Evolutionary conservation across 352 stramenopile species (phyloP).

Genomic region (Phytophthora macrochlamydospora): DNA sequence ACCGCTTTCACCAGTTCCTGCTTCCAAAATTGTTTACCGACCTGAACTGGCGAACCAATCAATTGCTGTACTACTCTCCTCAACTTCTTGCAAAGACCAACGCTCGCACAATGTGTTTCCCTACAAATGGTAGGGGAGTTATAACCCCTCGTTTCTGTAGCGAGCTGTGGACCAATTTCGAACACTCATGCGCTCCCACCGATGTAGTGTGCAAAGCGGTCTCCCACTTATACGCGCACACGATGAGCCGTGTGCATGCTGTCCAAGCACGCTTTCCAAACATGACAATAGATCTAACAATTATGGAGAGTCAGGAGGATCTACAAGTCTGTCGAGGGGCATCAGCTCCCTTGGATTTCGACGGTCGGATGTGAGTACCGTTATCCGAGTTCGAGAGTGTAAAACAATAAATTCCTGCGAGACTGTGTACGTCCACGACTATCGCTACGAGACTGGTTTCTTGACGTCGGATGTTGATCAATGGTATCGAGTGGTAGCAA

Average conservation of each 20-base stretch:
- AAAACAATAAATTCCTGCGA: slow-evolving; percentile 18
- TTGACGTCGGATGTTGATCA: slow-evolving; percentile 27
- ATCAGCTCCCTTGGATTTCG: slow-evolving; percentile 13
- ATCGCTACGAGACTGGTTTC: slow-evolving; percentile 38
- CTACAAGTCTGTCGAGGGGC: slow-evolving; percentile 17
- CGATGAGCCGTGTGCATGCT: slow-evolving; percentile 6
- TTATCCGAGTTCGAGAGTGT: slow-evolving; percentile 30
- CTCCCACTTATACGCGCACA: slow-evolving; percentile 18
- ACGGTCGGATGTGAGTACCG: slow-evolving; percentile 23
- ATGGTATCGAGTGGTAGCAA: slow-evolving; percentile 34
- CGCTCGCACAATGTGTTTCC: slow-evolving; percentile 27
- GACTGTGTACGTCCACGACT: slow-evolving; percentile 48
- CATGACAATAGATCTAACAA: slow-evolving; percentile 21
- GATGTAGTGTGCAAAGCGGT: slow-evolving; percentile 5
- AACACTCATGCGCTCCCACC: slow-evolving; percentile 14
- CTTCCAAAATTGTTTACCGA: slow-evolving; percentile 36
- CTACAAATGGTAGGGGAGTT: background rate
- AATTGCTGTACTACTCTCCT: slow-evolving; percentile 36
- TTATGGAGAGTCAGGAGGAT: slow-evolving; percentile 32
- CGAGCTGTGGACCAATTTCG: slow-evolving; percentile 33
- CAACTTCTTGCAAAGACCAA: slow-evolving; percentile 2
- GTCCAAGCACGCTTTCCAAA: slow-evolving; percentile 17
- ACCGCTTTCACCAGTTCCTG: slow-evolving; percentile 50
- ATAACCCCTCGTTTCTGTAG: slow-evolving; percentile 21
- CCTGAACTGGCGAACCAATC: slow-evolving; percentile 35